A percentile compares a stretch with the other conserved stretches of the same genome.
phyloP scores from a whole-genome alignment of 2,329 filamentous ascomycete genomes.

The Penicillium sp. region DNA sequence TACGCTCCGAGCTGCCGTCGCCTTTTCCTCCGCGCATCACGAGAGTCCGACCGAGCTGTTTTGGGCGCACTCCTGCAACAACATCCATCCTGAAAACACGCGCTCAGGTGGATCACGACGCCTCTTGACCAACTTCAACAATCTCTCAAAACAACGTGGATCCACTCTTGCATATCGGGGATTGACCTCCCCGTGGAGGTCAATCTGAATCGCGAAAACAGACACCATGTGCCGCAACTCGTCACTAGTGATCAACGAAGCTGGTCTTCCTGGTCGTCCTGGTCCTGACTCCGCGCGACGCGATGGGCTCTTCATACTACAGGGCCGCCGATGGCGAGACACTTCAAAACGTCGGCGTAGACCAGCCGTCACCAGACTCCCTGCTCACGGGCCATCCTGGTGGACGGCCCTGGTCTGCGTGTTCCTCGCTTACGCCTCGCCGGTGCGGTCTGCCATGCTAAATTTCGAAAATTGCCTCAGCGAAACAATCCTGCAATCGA shows the following conservation, averaged over 20 bases:
- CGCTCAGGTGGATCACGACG: conserved; percentile 3
- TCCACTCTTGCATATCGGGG: conserved; percentile 30
- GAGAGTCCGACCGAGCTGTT: neutral
- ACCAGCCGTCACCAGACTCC: conserved; percentile 3
- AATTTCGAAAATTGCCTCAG: conserved; percentile 78
- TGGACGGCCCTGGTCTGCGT: conserved; percentile 21
- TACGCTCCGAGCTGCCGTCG: neutral
- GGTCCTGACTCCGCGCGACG: conserved; percentile 4
- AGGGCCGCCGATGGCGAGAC: conserved; percentile 18
- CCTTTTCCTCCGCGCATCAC: neutral
- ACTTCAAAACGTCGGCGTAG: conserved; percentile 18
- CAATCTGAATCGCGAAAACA: conserved; percentile 28
- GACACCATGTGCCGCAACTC: conserved; percentile 28
- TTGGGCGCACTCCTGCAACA: neutral
- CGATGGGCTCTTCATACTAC: conserved; percentile 8
- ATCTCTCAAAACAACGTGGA: conserved; percentile 32
- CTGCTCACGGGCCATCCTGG: conserved; percentile 1
- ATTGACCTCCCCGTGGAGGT: conserved; percentile 40
- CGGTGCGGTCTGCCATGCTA: conserved; percentile 60
- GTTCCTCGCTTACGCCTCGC: conserved; percentile 22
- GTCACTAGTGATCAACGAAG: conserved; percentile 10
- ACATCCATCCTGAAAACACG: neutral
- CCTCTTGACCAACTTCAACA: conserved; percentile 5
- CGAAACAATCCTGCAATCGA: conserved; percentile 52
- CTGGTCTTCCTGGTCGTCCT: neutral